Percentiles rank a stretch among this genome's conserved stretches.
Evolutionary conservation across 163 green algal genomes (phyloP).

Genomic region (Prototheca wickerhamii): DNA sequence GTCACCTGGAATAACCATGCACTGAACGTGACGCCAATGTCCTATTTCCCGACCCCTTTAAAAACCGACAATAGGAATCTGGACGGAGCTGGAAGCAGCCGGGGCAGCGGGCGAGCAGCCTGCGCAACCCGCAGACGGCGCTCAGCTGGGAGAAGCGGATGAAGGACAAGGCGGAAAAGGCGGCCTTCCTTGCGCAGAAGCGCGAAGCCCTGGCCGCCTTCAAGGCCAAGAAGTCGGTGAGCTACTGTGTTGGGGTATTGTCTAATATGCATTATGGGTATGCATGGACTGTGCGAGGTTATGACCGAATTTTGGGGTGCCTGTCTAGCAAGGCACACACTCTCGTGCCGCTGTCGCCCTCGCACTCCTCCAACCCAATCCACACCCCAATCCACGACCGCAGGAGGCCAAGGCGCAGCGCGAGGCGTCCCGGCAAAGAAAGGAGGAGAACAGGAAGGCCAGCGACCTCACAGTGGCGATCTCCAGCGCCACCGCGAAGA

Average conservation of each 20-base stretch:
- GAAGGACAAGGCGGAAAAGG: conserved; percentile 39
- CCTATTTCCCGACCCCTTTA: no score
- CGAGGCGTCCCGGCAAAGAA: conserved; percentile 32
- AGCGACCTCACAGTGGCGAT: conserved; percentile 38
- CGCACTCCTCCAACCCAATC: not conserved
- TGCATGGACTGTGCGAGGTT: no score
- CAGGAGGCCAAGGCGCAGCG: conserved; percentile 18
- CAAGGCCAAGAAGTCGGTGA: conserved; percentile 23
- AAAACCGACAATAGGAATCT: conserved; percentile 19
- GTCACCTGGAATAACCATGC: not conserved
- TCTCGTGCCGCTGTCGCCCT: not conserved
- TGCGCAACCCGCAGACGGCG: conserved; percentile 37
- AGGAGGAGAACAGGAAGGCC: conserved; percentile 57
- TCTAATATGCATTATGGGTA: no score
- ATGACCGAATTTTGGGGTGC: not conserved
- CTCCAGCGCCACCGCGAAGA: conserved; percentile 58
- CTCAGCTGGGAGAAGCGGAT: conserved; percentile 71
- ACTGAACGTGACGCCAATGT: no score
- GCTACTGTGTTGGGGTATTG: no score
- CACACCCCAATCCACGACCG: conserved; percentile 6
- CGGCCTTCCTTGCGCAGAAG: conserved; percentile 46
- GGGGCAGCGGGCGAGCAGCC: conserved; percentile 31
- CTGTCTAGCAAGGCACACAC: not conserved
- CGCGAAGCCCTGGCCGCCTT: conserved; percentile 27
- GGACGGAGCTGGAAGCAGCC: conserved; percentile 43